Evolutionary conservation across 2,329 filamentous ascomycete species (phyloP).

Genomic region (Penicillium capsulatum): DNA sequence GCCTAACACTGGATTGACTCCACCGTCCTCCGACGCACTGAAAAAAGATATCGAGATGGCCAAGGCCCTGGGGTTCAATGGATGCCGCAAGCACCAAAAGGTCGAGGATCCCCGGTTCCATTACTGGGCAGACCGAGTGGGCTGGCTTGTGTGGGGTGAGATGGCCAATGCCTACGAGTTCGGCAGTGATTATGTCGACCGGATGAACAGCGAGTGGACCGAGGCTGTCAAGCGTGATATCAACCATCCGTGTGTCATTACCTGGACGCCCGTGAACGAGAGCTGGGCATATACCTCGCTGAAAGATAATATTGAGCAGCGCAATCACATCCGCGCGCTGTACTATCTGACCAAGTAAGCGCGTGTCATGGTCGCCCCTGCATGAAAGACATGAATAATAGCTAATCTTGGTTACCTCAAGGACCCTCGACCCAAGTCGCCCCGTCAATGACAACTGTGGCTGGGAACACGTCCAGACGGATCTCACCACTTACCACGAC

Average conservation of each 20-base stretch:
- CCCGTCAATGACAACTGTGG: conserved; percentile 69
- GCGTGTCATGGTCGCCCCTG: neutral
- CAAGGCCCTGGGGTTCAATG: conserved; percentile 65
- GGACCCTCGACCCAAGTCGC: conserved; percentile 57
- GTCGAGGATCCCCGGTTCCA: conserved; percentile 65
- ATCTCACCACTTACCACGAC: conserved; percentile 65
- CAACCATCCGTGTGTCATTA: conserved; percentile 61
- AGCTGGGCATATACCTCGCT: conserved; percentile 62
- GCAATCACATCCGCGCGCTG: conserved; percentile 60
- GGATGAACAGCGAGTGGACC: conserved; percentile 62
- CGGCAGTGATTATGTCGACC: conserved; percentile 53
- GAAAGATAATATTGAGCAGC: conserved; percentile 54
- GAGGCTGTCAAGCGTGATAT: conserved; percentile 61
- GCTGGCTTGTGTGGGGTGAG: conserved; percentile 65
- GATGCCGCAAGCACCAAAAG: conserved; percentile 65
- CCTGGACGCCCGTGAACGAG: conserved; percentile 64
- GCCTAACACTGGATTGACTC: conserved; percentile 64
- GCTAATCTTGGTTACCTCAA: conserved; percentile 11
- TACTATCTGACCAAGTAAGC: conserved; percentile 61
- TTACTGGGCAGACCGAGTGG: conserved; percentile 62
- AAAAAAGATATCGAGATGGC: conserved; percentile 59
- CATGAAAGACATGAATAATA: conserved; percentile 1
- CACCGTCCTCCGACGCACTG: conserved; percentile 64
- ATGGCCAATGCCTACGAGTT: conserved; percentile 66
- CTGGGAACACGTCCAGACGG: conserved; percentile 64